A percentile compares a stretch with the other conserved stretches of the same genome.
Conservation (phyloP, 768 basidiomycete species). For the Leccinum olivaceopallidum region DNA sequence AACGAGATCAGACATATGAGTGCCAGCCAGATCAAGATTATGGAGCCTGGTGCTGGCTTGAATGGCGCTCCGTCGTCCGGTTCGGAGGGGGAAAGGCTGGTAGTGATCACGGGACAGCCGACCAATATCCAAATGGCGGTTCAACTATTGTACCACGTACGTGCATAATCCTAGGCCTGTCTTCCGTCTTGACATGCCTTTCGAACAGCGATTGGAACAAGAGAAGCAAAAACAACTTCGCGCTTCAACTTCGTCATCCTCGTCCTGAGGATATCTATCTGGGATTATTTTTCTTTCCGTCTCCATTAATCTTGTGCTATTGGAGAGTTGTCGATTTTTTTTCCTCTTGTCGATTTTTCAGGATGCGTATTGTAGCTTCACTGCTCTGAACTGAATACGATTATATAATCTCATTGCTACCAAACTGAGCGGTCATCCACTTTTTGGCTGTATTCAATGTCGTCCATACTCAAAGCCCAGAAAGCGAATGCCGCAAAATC, state of each 20-base stretch:
- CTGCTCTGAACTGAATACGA: neutral
- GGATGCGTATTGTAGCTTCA: constrained; percentile 3
- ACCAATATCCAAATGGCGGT: constrained; percentile 97
- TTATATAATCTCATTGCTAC: constrained; percentile 26
- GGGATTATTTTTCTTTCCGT: neutral
- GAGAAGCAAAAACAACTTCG: constrained; percentile 84
- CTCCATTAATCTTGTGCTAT: neutral
- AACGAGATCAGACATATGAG: constrained; percentile 97
- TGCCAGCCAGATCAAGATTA: constrained; percentile 96
- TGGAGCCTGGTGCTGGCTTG: constrained; percentile 89
- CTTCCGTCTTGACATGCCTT: constrained; percentile 9
- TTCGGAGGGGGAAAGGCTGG: constrained; percentile 85
- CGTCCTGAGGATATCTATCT: constrained; percentile 24
- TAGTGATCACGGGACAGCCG: constrained; percentile 96
- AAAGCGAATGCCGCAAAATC: constrained; percentile 54
- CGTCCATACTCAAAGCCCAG: constrained; percentile 63
- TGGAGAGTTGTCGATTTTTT: constrained; percentile 1
- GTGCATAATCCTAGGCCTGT: constrained; percentile 27
- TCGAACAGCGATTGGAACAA: constrained; percentile 75
- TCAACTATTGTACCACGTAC: constrained; percentile 81
- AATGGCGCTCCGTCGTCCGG: constrained; percentile 73
- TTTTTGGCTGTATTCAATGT: constrained; percentile 42
- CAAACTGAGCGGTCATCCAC: neutral
- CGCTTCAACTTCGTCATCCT: constrained; percentile 32
- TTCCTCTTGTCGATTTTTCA: neutral